Conservation (phyloP, 768 basidiomycete genomes). For the Tricholoma terreum region DNA sequence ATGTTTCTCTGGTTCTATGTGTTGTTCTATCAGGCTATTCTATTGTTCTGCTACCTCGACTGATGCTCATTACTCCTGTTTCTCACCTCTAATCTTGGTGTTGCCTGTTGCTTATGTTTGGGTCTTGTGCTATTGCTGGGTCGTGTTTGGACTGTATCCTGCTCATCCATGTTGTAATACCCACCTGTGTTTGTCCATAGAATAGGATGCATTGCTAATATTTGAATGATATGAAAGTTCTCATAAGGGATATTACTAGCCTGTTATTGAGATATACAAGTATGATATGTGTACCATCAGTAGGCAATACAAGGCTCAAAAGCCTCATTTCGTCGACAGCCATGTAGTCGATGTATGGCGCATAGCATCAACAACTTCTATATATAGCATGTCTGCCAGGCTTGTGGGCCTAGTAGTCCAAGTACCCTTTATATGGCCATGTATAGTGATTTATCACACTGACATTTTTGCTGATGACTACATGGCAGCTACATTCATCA, state of each 20-base stretch:
- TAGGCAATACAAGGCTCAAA: too few species aligned
- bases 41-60: not conserved
- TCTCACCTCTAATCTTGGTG: not conserved
- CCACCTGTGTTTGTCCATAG: not conserved
- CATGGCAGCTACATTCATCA: too few species aligned
- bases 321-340: not conserved
- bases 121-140: not conserved
- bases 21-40: not conserved
- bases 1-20: not conserved
- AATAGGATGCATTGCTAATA: not conserved
- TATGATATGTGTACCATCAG: not conserved
- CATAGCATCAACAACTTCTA: too few species aligned
- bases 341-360: not conserved
- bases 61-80: not conserved
- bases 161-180: not conserved
- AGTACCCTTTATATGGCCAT: not conserved
- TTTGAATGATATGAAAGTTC: too few species aligned
- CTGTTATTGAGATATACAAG: not conserved
- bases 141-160: not conserved
- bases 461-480: not conserved
- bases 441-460: not conserved
- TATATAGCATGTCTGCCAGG: too few species aligned
- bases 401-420: too few species aligned
- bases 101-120: not conserved
- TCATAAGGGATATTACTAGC: not conserved